These are phyloP conservation scores for Barnettozyma vustinii DNA, from an alignment of 805 yeast species.

Conservation along the genomic window DNA sequence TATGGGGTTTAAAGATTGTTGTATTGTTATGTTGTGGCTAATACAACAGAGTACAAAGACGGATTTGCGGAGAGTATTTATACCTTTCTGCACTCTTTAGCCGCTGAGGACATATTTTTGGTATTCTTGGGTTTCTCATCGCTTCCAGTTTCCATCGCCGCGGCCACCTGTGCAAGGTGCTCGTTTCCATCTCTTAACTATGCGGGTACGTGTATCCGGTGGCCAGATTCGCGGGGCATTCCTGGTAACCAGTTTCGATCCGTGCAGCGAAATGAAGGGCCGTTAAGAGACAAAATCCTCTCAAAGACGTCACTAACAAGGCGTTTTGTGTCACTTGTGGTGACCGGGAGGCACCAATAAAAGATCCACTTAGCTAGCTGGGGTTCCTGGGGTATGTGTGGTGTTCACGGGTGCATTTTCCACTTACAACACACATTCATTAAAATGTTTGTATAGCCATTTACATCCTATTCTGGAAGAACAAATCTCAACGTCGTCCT, in stretches of 20 bases:
- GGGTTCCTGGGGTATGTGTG: neutral
- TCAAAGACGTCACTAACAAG: slow-evolving; percentile 1
- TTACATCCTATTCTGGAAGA: neutral
- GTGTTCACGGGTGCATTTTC: neutral
- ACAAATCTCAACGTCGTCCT: neutral
- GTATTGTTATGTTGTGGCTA: neutral
- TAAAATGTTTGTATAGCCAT: neutral
- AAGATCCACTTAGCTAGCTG: neutral
- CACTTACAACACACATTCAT: too few relatives aligned
- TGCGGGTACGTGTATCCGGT: slow-evolving; percentile 2
- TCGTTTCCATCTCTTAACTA: neutral
- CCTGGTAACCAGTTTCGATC: neutral
- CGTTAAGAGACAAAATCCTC: neutral
- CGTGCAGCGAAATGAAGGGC: neutral
- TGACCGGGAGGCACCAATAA: neutral
- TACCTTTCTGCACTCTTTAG: neutral
- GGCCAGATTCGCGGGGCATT: neutral
- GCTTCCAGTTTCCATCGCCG: neutral
- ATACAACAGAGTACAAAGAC: neutral
- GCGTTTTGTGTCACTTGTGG: neutral
- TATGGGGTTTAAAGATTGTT: neutral
- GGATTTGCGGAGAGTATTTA: neutral
- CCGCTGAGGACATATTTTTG: slow-evolving; percentile 1
- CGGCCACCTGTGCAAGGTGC: neutral
- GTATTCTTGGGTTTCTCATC: neutral